Percentiles rank a stretch among this genome's conserved stretches.
Evolutionary conservation across 1,139 yeast genomes (phyloP).

Genomic region (Trichomonascaceae sp.): DNA sequence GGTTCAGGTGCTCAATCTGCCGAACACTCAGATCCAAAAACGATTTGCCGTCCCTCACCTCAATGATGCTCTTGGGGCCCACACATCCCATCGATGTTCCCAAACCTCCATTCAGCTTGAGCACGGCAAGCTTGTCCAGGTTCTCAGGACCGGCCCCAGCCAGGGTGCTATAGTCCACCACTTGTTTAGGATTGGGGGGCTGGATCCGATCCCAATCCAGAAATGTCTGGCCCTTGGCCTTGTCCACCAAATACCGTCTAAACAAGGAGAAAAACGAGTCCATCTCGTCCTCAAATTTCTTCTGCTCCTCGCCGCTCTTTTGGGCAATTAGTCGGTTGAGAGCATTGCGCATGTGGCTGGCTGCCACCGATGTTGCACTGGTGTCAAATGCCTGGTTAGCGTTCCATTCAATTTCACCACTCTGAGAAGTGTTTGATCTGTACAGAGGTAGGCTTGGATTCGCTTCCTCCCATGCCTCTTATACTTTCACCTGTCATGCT

Average conservation of each 20-base stretch:
- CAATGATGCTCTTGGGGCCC: conserved; percentile 96
- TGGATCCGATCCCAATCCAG: conserved; percentile 93
- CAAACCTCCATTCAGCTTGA: conserved; percentile 93
- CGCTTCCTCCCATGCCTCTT: too few species aligned
- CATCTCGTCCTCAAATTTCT: conserved; percentile 81
- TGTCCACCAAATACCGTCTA: conserved; percentile 82
- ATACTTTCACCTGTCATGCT: too few species aligned
- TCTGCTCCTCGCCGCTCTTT: conserved; percentile 42
- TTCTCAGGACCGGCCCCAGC: conserved; percentile 11
- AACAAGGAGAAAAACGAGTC: conserved; percentile 88
- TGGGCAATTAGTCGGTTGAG: conserved; percentile 81
- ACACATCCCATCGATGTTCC: conserved; percentile 99
- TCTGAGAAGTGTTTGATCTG: not conserved
- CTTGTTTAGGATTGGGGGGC: conserved; percentile 81
- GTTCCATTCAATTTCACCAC: not conserved
- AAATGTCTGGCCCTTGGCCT: conserved; percentile 63
- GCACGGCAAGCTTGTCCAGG: conserved; percentile 77
- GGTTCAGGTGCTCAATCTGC: conserved; percentile 91
- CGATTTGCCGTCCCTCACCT: conserved; percentile 96
- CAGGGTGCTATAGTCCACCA: conserved; percentile 57
- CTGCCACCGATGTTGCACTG: conserved; percentile 91
- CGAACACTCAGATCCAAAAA: conserved; percentile 90
- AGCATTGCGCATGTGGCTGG: conserved; percentile 95
- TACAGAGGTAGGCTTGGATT: too few species aligned
- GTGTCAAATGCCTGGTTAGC: conserved; percentile 68